Conservation (phyloP, 805 yeast genomes). For the Candida montana region DNA sequence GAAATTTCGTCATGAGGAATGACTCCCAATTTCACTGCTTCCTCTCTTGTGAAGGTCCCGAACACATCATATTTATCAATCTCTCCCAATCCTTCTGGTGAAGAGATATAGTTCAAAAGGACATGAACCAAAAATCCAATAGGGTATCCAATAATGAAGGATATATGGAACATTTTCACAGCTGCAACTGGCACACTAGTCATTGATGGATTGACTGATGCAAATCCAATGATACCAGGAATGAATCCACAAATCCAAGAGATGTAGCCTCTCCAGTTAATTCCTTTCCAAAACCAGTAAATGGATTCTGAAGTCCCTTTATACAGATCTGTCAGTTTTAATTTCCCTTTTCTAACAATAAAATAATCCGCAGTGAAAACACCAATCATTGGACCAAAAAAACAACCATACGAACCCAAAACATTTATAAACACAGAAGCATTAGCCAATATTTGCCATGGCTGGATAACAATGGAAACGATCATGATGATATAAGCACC, state of each 20-base stretch:
- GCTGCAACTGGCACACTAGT: constrained; percentile 23
- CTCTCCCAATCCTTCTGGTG: constrained; percentile 26
- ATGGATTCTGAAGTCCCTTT: constrained; percentile 27
- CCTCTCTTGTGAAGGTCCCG: constrained; percentile 30
- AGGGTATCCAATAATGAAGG: constrained; percentile 24
- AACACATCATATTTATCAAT: constrained; percentile 30
- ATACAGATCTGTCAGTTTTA: constrained; percentile 38
- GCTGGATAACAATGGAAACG: constrained; percentile 66
- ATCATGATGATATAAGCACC: constrained; percentile 65
- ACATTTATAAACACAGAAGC: constrained; percentile 23
- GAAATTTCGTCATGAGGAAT: constrained; percentile 19
- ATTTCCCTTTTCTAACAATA: constrained; percentile 31
- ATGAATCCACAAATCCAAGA: constrained; percentile 36
- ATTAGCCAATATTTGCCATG: constrained; percentile 47
- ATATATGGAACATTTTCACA: constrained; percentile 23
- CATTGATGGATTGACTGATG: constrained; percentile 25
- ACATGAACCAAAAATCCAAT: constrained; percentile 22
- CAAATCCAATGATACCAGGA: constrained; percentile 39
- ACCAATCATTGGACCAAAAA: constrained; percentile 41
- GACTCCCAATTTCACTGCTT: constrained; percentile 29
- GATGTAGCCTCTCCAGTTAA: constrained; percentile 37
- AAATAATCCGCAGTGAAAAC: constrained; percentile 32
- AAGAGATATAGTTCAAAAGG: constrained; percentile 22
- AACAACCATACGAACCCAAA: constrained; percentile 26
- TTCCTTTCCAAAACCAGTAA: constrained; percentile 40